Evolutionary conservation across 2,329 filamentous ascomycete species (phyloP).

Genomic region (Colletotrichum sp.): DNA sequence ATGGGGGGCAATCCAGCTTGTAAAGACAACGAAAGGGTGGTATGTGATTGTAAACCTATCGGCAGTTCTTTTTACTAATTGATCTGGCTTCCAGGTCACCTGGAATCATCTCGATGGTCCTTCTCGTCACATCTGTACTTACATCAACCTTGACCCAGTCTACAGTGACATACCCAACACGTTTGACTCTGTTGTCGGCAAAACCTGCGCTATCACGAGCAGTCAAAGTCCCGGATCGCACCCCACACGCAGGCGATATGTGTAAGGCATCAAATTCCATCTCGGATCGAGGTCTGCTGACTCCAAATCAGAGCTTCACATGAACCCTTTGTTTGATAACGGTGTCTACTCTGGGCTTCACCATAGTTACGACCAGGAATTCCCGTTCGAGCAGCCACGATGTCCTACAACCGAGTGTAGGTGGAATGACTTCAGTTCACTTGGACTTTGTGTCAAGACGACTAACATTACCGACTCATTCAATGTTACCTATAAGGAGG

Average conservation of each 20-base stretch:
- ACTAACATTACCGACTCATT: neutral
- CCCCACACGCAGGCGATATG: too few relatives aligned
- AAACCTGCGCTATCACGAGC: neutral
- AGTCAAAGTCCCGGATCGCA: neutral
- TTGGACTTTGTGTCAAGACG: neutral
- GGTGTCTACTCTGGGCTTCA: neutral
- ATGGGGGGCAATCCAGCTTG: conserved; percentile 15
- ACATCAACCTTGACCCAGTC: conserved; percentile 6
- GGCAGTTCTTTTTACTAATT: too few relatives aligned
- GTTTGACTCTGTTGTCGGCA: neutral
- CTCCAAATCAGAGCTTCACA: too few relatives aligned
- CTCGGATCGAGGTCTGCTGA: neutral
- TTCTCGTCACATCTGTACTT: neutral
- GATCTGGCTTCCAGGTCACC: neutral
- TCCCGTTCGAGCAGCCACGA: neutral
- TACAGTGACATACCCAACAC: neutral
- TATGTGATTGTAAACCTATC: neutral
- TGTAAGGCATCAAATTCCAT: neutral
- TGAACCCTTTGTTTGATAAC: neutral
- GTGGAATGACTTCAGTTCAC: neutral
- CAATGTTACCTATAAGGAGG: neutral
- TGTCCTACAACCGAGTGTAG: neutral
- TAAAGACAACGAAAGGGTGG: neutral
- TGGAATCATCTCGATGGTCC: neutral
- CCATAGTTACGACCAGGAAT: neutral